Evolutionary conservation across 2,329 filamentous ascomycete species (phyloP), one percentile per base, ranked within the genome.

Genomic region (Alternaria triticimaculans): DNA sequence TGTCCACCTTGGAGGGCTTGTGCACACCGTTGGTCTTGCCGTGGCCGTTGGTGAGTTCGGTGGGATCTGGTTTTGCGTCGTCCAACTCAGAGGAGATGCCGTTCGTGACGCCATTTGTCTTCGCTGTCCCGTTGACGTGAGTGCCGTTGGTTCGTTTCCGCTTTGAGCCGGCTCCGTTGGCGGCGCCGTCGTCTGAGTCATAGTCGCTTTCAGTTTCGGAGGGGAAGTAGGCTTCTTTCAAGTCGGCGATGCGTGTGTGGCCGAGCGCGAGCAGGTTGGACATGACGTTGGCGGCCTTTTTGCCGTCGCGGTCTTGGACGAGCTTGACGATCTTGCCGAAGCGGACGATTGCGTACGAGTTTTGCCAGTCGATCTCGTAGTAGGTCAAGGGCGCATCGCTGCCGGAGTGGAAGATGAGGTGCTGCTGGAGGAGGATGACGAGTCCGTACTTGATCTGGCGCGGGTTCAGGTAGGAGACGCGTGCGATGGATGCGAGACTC

Each of bases 361-460:
- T 88, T 69, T 89, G 84, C 76, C 90, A 85, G 73, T 97, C 94
- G 62, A 93, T 92, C 78, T 97, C 92, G 82, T 98, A 99, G 76
- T 88, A 89, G 23, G 92, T 91, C 54, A 85, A 79, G 49, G 86
- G 86, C 46, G 86, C 86, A 60, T 90, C 87, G 63, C 89, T 68
- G 69, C 89, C 88, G 68, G 89, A 87, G 80, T 94, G 91, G 78
- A 89, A 93, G 66, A 96, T 84, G 53, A 98, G 87, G 75, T 94
- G 93, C 77, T 97, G 92, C 78, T 98, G 95, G 45, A 97, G 87
- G 67, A 98, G 89, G 30, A 96, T 90, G 57, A 89, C 90, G 55
- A 99, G 86, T 20, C 92, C 94, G 81, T 94, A 89, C 73, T 90
- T 92, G 68, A 97, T 84, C 76, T 96, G 90, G 57, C 89, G 88